phyloP scores from a whole-genome alignment of 306 rosid species.

The Trichosanthes cucumerina region DNA sequence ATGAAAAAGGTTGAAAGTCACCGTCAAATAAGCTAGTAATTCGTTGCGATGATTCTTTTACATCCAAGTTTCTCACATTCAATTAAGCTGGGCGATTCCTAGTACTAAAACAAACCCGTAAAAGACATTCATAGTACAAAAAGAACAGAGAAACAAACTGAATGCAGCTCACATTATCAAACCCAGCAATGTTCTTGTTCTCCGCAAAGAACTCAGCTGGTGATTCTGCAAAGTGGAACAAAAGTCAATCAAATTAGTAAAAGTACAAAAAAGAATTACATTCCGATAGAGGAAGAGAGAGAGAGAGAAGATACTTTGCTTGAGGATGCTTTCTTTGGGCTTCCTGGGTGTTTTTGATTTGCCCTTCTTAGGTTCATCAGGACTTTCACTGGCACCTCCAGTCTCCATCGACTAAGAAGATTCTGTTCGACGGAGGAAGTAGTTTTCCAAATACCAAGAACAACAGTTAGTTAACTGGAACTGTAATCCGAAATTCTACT shows the following conservation, averaged over 20 bases:
- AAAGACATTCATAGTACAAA: background rate
- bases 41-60: background rate
- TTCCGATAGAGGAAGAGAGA: slow-evolving; percentile 13
- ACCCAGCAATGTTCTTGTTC: slow-evolving; percentile 95
- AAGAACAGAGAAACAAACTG: background rate
- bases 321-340: slow-evolving; percentile 59
- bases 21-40: background rate
- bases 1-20: background rate
- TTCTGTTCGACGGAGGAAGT: background rate
- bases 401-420: slow-evolving; percentile 34
- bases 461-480: background rate
- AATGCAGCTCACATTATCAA: slow-evolving; percentile 53
- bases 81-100: background rate
- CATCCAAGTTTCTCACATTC: background rate
- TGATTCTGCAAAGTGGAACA: slow-evolving; percentile 40
- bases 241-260: background rate
- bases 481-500: background rate
- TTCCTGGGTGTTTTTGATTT: slow-evolving; percentile 60
- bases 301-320: slow-evolving; percentile 54
- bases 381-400: slow-evolving; percentile 33
- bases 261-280: background rate
- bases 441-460: background rate
- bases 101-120: background rate
- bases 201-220: slow-evolving; percentile 95
- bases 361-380: slow-evolving; percentile 46